Percentiles rank a stretch among this genome's conserved stretches.
phyloP scores from a whole-genome alignment of 2,329 filamentous ascomycete genomes.

The Monosporascus ibericus region DNA sequence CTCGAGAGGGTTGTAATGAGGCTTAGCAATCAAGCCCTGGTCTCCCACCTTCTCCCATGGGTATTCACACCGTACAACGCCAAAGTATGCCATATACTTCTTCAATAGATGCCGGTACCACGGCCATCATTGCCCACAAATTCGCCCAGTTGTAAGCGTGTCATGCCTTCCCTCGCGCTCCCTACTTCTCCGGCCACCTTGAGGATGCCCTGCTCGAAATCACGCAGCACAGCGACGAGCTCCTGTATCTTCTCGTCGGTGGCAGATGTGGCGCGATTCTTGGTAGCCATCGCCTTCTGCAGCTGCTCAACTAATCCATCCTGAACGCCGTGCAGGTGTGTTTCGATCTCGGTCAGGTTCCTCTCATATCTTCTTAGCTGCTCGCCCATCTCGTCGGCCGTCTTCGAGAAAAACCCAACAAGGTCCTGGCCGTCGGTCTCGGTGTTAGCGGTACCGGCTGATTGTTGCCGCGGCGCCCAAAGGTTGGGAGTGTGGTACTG shows the following conservation, averaged over 20 bases:
- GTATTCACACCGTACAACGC: conserved; percentile 18
- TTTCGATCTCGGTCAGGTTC: conserved; percentile 59
- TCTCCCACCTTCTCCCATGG: conserved; percentile 8
- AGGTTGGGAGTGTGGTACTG: conserved; percentile 44
- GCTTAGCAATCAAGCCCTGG: neutral
- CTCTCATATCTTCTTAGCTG: conserved; percentile 52
- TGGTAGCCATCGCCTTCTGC: conserved; percentile 43
- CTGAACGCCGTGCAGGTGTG: conserved; percentile 59
- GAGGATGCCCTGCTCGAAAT: conserved; percentile 60
- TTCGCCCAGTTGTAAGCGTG: conserved; percentile 48
- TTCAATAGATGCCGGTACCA: conserved; percentile 23
- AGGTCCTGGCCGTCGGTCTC: conserved; percentile 52
- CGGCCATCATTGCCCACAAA: conserved; percentile 29
- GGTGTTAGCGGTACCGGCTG: conserved; percentile 35
- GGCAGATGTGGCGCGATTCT: conserved; percentile 28
- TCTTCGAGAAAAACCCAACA: conserved; percentile 57
- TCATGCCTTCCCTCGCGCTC: conserved; percentile 52
- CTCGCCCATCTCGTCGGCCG: conserved; percentile 54
- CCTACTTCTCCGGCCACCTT: conserved; percentile 57
- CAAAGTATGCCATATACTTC: conserved; percentile 4
- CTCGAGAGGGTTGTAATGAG: neutral
- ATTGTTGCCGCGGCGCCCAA: conserved; percentile 32
- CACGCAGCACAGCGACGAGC: conserved; percentile 53
- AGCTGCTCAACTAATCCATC: conserved; percentile 53
- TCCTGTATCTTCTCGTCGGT: conserved; percentile 42